Evolutionary conservation across 768 basidiomycete species (phyloP).

Genomic region (Tylopilus felleus): DNA sequence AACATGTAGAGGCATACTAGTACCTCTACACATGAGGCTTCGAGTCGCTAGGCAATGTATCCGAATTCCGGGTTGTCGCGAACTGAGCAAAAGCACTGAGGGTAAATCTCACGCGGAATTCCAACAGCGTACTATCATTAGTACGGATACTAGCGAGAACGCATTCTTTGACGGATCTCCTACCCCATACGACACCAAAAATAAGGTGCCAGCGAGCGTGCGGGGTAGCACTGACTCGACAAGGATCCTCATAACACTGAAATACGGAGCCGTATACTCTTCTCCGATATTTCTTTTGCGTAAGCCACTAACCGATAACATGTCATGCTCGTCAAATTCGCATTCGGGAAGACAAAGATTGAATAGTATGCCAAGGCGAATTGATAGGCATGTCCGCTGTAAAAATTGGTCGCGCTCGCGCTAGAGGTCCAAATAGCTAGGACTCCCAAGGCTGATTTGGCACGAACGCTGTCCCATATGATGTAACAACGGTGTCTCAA

Average conservation of each 20-base stretch:
- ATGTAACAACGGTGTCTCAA: conserved; percentile 35
- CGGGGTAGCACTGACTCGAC: conserved; percentile 16
- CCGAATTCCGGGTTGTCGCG: no score
- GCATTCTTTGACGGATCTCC: background rate
- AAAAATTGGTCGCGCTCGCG: background rate
- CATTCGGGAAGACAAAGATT: background rate
- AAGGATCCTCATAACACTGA: background rate
- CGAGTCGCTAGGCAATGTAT: no score
- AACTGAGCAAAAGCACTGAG: no score
- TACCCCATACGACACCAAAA: conserved; percentile 1
- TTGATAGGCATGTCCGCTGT: background rate
- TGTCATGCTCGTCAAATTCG: conserved; percentile 8
- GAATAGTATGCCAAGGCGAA: conserved; percentile 2
- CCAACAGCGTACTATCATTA: conserved; percentile 9
- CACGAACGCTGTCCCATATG: conserved; percentile 26
- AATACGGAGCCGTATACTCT: background rate
- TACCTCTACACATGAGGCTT: no score
- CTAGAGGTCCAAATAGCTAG: background rate
- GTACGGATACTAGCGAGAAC: background rate
- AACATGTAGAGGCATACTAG: no score
- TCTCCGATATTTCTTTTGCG: background rate
- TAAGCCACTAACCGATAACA: background rate
- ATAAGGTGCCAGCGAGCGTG: conserved; percentile 5
- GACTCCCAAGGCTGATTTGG: conserved; percentile 5
- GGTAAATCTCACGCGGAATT: no score